phyloP scores from a whole-genome alignment of 2,329 filamentous ascomycete genomes.

The Allantophomopsis cytisporea region DNA sequence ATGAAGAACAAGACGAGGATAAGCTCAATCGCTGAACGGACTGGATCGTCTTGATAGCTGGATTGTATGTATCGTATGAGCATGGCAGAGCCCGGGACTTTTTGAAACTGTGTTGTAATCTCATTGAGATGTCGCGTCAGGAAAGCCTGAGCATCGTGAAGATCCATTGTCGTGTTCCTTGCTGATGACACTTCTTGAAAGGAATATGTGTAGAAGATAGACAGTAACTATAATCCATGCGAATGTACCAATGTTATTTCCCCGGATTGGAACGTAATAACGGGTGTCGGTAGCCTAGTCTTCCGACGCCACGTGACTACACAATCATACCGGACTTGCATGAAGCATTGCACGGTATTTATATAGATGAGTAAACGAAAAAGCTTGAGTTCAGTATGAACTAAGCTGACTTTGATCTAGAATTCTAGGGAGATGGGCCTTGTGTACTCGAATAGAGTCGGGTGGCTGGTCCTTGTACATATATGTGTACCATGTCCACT shows the following conservation, averaged over 20 bases:
- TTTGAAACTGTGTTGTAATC: slow-evolving; percentile 60
- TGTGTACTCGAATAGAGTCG: too few relatives aligned
- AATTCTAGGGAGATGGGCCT: too few relatives aligned
- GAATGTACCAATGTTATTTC: not conserved
- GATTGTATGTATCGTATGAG: slow-evolving; percentile 91
- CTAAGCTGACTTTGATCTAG: too few relatives aligned
- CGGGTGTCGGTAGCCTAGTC: too few relatives aligned
- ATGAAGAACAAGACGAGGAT: slow-evolving; percentile 93
- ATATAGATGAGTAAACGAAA: too few relatives aligned
- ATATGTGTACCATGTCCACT: too few relatives aligned
- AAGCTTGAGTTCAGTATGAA: too few relatives aligned
- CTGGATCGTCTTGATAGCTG: slow-evolving; percentile 93
- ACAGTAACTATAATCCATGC: not conserved
- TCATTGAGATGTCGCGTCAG: slow-evolving; percentile 36
- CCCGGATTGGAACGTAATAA: too few relatives aligned
- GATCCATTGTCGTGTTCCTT: slow-evolving; percentile 35
- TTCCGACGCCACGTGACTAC: too few relatives aligned
- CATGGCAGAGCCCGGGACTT: slow-evolving; percentile 86
- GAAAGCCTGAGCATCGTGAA: slow-evolving; percentile 44
- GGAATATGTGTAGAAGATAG: not conserved
- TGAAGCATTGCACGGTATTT: too few relatives aligned
- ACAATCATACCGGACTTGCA: too few relatives aligned
- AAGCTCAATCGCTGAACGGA: slow-evolving; percentile 85
- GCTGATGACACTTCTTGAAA: not conserved
- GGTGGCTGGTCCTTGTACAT: too few relatives aligned